Conservation (phyloP, 352 stramenopile species). For the Globisporangium okanoganense region DNA sequence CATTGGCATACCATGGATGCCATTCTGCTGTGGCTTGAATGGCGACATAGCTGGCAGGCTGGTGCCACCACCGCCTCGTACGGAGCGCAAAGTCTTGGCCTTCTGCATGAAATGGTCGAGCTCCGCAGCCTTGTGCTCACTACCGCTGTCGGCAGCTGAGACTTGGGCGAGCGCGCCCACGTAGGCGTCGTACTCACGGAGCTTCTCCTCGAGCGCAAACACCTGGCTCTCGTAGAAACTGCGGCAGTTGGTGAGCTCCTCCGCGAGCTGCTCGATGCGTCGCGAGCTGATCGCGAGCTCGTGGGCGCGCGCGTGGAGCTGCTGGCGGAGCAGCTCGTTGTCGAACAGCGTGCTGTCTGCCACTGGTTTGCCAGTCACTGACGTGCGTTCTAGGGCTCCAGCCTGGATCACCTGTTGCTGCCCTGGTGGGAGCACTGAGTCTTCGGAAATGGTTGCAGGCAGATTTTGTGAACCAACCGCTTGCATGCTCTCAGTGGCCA, state of each 20-base stretch:
- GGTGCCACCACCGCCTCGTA: conserved; percentile 40
- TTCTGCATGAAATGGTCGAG: conserved; percentile 49
- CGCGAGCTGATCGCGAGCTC: conserved; percentile 40
- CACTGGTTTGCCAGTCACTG: background rate
- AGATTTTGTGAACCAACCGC: background rate
- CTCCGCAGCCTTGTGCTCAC: conserved; percentile 34
- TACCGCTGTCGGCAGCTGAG: conserved; percentile 14
- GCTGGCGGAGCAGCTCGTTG: conserved; percentile 54
- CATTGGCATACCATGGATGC: background rate
- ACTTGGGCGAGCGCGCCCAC: conserved; percentile 40
- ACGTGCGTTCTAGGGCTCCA: background rate
- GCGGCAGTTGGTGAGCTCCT: conserved; percentile 44
- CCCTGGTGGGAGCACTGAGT: conserved; percentile 6
- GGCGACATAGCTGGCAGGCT: background rate
- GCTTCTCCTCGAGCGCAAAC: conserved; percentile 32
- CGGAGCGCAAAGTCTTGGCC: conserved; percentile 52
- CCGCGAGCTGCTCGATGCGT: conserved; percentile 40
- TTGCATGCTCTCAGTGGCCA: background rate
- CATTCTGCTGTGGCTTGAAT: background rate
- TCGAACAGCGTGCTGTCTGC: conserved; percentile 22
- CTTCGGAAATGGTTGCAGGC: conserved; percentile 8
- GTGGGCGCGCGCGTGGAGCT: conserved; percentile 41
- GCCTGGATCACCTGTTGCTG: background rate
- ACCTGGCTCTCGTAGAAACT: conserved; percentile 57
- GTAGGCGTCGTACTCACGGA: conserved; percentile 48